Conservation (phyloP, 345 rosid genomes). For the Barbarea vulgaris region DNA sequence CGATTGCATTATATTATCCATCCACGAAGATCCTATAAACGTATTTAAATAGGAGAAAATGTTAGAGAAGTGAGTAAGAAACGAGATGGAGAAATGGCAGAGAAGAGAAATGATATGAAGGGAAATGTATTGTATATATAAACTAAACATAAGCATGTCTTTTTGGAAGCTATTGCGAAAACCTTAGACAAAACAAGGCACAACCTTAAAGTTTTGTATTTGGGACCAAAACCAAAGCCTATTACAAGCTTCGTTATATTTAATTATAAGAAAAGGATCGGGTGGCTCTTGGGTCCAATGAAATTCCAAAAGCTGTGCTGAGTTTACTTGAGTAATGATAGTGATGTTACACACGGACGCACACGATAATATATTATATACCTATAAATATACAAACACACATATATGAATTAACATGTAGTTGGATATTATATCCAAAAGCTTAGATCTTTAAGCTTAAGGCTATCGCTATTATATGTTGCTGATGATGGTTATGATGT, state of each 20-base stretch:
- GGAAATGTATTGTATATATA: slow-evolving; percentile 23
- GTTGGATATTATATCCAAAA: slow-evolving; percentile 33
- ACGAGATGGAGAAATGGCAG: slow-evolving; percentile 19
- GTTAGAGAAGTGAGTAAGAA: slow-evolving; percentile 23
- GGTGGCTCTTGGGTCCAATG: slow-evolving; percentile 50
- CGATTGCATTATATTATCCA: slow-evolving; percentile 67
- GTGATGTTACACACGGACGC: slow-evolving; percentile 47
- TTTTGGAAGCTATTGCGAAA: slow-evolving; percentile 41
- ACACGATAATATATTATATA: slow-evolving; percentile 33
- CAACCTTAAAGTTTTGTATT: slow-evolving; percentile 51
- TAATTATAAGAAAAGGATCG: slow-evolving; percentile 37
- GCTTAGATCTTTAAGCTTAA: slow-evolving; percentile 40
- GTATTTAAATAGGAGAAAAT: background rate
- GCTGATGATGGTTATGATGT: slow-evolving; percentile 42
- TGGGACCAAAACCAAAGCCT: slow-evolving; percentile 49
- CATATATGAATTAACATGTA: slow-evolving; percentile 32
- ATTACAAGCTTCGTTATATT: slow-evolving; percentile 40
- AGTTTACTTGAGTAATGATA: slow-evolving; percentile 34
- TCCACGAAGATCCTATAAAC: slow-evolving; percentile 29
- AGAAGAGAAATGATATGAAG: slow-evolving; percentile 30
- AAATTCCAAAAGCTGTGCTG: slow-evolving; percentile 42
- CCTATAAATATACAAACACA: slow-evolving; percentile 20
- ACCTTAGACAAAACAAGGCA: slow-evolving; percentile 46
- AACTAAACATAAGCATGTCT: slow-evolving; percentile 33
- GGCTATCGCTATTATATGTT: slow-evolving; percentile 31